Evolutionary conservation across 2,329 filamentous ascomycete species (phyloP), one percentile per base, ranked within the genome.

Genomic region (Neofusicoccum parvum): DNA sequence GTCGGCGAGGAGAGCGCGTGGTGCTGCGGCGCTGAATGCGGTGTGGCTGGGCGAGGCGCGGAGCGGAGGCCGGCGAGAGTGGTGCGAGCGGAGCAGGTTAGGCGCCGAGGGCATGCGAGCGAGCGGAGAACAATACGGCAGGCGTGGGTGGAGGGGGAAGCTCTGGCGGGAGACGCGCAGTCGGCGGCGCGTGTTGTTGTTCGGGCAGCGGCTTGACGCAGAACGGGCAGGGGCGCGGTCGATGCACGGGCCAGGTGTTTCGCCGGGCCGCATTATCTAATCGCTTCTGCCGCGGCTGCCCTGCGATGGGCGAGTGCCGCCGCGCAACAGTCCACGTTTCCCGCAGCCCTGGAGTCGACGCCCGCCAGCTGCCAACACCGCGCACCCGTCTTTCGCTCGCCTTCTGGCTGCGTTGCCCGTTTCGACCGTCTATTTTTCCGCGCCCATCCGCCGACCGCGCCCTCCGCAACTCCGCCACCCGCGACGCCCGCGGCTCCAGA

Each of bases 251-350:
- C 15, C 15, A n/a, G 10, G 46, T 17, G 17, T 23, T 49, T 27
- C 12, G 51, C 36, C 51, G 20, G 34, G 5, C 20, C 51, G 43
- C 43, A 56, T 43, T 56, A 56, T 43, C 50, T 54, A 54, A 54
- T 45, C 48, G 11, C 36, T 10, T 15, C 15, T 27, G 20, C 46
- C 58, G 43, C 23, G 39, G 11, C 43, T 27, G 9, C 15, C 41
- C 39, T 27, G 41, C 23, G 5, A 32, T 32, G 27, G 27, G 27
- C 27, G 27, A 32, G 5, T 32, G 5, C 27, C n/a, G 9, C 43
- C 39, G 39, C 43, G 43, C 56, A 48, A 60, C 32, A 60, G 56
- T 60, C 56, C 56, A 60, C 56, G 56, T 60, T 60, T 32, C 41
- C 56, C 14, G 10, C 6, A 39, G 37, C 9, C 11, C 48, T 60